Base-by-base conservation (phyloP, 306 rosid genomes). In the Luffa acutangula region DNA sequence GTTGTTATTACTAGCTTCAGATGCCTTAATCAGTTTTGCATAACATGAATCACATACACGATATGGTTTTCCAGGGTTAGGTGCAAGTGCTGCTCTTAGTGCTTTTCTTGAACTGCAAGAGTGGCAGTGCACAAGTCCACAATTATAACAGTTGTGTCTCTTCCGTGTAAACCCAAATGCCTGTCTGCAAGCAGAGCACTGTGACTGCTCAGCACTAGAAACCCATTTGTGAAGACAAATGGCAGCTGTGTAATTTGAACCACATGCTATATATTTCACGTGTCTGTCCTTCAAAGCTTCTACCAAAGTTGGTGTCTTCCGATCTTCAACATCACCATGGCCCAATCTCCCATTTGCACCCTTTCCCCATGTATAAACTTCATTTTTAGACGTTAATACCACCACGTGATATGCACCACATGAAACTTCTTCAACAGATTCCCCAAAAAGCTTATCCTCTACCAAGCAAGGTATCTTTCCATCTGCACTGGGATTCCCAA, bases 51-150 rank as follows among this genome's bases (percentile, higher is more conserved):
- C 99, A 80, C 99, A 96, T 20, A 96, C 99, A 56, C 99, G 97
- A 82, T 90, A 89, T 17, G 90, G 90, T 89, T 96, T 96, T 53
- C 87, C 88, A 6, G 97, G 97, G 80, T 89, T 89, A 57, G 99
- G 99, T 65, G 99, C 89, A 70, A 88, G 84, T 36, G 98, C 96
- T 21, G 98, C 99, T 81, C 98, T 91, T 77, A 89, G 84, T 79
- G 94, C 96, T 86, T 96, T 96, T 80, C 87, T 90, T 63, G 99
- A 93, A 87, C 97, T 96, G 80, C 99, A 96, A 9, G 99, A 88
- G 88, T 96, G 99, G 91, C 99, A 96, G 76, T 96, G 99, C 71
- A 93, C 99, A 78, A 96, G 97, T 82, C 99, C 99, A 85, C 99
- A 96, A 72, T 96, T 93, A 85, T 96, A 96, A 83, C 99, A 96